These are phyloP conservation scores for Abrus pulchellus DNA, from an alignment of 306 rosid species.

Conservation along the genomic window DNA sequence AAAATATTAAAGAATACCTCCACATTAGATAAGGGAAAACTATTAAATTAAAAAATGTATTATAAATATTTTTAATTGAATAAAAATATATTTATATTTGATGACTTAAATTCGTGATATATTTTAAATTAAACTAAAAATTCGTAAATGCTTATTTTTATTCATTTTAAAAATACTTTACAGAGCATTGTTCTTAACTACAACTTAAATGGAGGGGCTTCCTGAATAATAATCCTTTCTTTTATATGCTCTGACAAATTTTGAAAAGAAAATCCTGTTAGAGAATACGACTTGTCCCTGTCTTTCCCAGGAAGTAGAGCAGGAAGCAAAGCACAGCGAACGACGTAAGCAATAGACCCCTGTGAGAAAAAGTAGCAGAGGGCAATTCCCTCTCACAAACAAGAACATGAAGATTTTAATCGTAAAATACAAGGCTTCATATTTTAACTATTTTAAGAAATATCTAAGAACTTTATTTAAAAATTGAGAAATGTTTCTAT, in stretches of 20 bases:
- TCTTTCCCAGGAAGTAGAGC: conserved; percentile 45
- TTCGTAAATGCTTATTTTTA: too few relatives aligned
- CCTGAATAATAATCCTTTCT: not conserved
- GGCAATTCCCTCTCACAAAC: not conserved
- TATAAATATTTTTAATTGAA: not conserved
- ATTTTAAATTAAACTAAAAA: not conserved
- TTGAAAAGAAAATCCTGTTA: conserved; percentile 6
- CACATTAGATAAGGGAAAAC: too few relatives aligned
- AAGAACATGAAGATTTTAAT: not conserved
- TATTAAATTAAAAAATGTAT: not conserved
- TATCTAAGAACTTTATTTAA: not conserved
- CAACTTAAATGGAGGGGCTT: not conserved
- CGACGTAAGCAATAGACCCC: conserved; percentile 42
- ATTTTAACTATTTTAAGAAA: not conserved
- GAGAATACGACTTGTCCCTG: conserved; percentile 51
- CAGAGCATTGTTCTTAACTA: not conserved
- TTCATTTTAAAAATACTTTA: not conserved
- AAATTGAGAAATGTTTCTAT: not conserved
- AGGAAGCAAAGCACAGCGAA: conserved; percentile 39
- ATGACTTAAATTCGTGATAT: not conserved
- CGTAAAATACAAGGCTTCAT: not conserved
- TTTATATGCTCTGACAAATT: conserved; percentile 10
- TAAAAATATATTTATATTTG: not conserved
- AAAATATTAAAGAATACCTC: too few relatives aligned
- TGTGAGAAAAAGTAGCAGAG: not conserved